These are phyloP conservation scores for Xylariaceae sp. DNA, from an alignment of 2,329 filamentous ascomycete genomes.

Conservation along the genomic window DNA sequence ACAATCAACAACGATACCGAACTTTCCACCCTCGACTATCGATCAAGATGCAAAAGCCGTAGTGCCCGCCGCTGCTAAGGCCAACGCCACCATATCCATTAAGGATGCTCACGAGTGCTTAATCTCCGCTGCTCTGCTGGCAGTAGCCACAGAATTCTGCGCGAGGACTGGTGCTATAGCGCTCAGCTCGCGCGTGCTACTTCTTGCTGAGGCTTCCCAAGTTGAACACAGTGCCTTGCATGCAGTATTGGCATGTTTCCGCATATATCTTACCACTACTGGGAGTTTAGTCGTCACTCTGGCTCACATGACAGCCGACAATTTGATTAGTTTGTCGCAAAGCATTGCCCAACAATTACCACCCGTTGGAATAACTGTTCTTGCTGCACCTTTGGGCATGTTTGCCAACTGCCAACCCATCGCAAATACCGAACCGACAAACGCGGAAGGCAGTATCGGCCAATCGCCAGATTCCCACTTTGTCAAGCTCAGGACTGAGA, in stretches of 20 bases:
- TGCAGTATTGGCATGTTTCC: slow-evolving; percentile 44
- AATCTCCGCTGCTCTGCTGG: slow-evolving; percentile 46
- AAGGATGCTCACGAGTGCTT: slow-evolving; percentile 51
- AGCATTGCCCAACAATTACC: slow-evolving; percentile 34
- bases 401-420: slow-evolving; percentile 39
- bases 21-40: slow-evolving; percentile 10
- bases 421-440: slow-evolving; percentile 29
- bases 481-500: slow-evolving; percentile 36
- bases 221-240: slow-evolving; percentile 26
- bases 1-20: slow-evolving; percentile 26
- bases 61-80: slow-evolving; percentile 28
- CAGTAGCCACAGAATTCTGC: slow-evolving; percentile 48
- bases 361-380: slow-evolving; percentile 39
- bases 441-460: slow-evolving; percentile 33
- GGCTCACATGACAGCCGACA: slow-evolving; percentile 42
- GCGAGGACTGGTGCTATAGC: slow-evolving; percentile 44
- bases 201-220: slow-evolving; percentile 35
- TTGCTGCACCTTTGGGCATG: slow-evolving; percentile 52
- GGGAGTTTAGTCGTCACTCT: slow-evolving; percentile 49
- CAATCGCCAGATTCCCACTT: slow-evolving; percentile 52
- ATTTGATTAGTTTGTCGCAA: slow-evolving; percentile 44
- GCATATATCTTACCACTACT: slow-evolving; percentile 51
- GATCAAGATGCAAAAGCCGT: slow-evolving; percentile 29
- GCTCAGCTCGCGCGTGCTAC: slow-evolving; percentile 48
- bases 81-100: slow-evolving; percentile 30